Evolutionary conservation across 73 alveolate species (phyloP), one percentile per base, ranked within the genome.

Genomic region (Symbiodinium pilosum): DNA sequence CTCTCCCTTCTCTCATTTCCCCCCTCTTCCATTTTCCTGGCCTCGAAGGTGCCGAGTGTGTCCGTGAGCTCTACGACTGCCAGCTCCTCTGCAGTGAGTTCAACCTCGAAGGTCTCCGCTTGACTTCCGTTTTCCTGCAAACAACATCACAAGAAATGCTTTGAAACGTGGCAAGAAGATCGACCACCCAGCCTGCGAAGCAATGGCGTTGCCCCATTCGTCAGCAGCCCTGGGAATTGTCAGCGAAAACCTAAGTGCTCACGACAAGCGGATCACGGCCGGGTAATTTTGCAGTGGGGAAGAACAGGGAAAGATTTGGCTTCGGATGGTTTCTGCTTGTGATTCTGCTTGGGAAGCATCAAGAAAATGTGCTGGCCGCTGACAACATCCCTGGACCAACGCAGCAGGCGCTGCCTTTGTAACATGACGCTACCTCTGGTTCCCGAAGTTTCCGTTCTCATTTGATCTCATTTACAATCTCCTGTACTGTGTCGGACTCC

Each of bases 211-310:
- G 85, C 85, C 85, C 85, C 85, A 71, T 30, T 71, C 85, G 85
- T 71, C 85, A n/a, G 43, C 85, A 3, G 85, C 85, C 43, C 85
- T n/a, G 85, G 85, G 85, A 71, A 71, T 71, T 6, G 85, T 71
- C 85, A 71, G 9, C 21, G 41, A 42, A 42, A 43, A 14, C 85
- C 85, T 71, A 42, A 32, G 85, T 43, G 12, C 44, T 71, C 44
- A 21, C 44, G 28, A 11, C 7, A 28, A n/a, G 28, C n/a, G 43
- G 24, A n/a, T 42, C 44, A 71, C n/a, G n/a, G n/a, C n/a, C n/a
- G n/a, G n/a, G n/a, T n/a, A n/a, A n/a, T n/a, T n/a, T n/a, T n/a
- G n/a, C n/a, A n/a, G n/a, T n/a, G n/a, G n/a, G n/a, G n/a, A n/a
- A n/a, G n/a, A n/a, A n/a, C n/a, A n/a, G n/a, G n/a, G n/a, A n/a